Conservation (phyloP, 164 flowering plant genomes). For the Sedum album region DNA sequence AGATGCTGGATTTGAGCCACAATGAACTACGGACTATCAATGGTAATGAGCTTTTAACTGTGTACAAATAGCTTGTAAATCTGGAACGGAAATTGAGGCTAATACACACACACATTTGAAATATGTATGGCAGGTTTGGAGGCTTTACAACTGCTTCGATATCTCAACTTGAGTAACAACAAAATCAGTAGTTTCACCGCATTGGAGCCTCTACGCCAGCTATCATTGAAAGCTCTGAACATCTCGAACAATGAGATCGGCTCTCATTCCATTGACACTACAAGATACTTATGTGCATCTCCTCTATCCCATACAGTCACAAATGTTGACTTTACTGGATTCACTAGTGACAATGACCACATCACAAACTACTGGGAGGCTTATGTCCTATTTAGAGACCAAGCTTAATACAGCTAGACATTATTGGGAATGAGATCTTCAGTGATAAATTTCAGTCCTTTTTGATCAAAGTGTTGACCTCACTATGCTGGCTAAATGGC, state of each 20-base stretch:
- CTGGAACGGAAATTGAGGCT: not conserved
- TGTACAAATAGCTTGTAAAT: not conserved
- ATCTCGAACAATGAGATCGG: slow-evolving; percentile 82
- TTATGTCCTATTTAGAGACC: slow-evolving; percentile 35
- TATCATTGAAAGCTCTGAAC: slow-evolving; percentile 52
- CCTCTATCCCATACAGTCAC: slow-evolving; percentile 49
- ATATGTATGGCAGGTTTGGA: slow-evolving; percentile 56
- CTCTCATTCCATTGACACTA: slow-evolving; percentile 60
- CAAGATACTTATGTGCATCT: slow-evolving; percentile 63
- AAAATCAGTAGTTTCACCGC: slow-evolving; percentile 62
- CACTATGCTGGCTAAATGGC: slow-evolving; percentile 63
- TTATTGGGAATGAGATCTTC: slow-evolving; percentile 48
- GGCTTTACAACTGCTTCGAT: slow-evolving; percentile 65
- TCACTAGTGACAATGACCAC: slow-evolving; percentile 14
- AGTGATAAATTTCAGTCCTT: slow-evolving; percentile 39
- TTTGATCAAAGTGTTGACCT: slow-evolving; percentile 39
- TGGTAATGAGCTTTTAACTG: slow-evolving; percentile 35
- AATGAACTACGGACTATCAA: slow-evolving; percentile 71
- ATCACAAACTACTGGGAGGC: slow-evolving; percentile 52
- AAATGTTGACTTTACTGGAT: slow-evolving; percentile 24
- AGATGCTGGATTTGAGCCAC: slow-evolving; percentile 84
- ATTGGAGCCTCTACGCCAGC: slow-evolving; percentile 52
- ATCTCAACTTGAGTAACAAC: slow-evolving; percentile 66
- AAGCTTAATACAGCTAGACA: slow-evolving; percentile 54
- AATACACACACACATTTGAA: not conserved